These are phyloP conservation scores for Phialophora macrospora DNA, from an alignment of 2,329 filamentous ascomycete species.

Conservation along the genomic window DNA sequence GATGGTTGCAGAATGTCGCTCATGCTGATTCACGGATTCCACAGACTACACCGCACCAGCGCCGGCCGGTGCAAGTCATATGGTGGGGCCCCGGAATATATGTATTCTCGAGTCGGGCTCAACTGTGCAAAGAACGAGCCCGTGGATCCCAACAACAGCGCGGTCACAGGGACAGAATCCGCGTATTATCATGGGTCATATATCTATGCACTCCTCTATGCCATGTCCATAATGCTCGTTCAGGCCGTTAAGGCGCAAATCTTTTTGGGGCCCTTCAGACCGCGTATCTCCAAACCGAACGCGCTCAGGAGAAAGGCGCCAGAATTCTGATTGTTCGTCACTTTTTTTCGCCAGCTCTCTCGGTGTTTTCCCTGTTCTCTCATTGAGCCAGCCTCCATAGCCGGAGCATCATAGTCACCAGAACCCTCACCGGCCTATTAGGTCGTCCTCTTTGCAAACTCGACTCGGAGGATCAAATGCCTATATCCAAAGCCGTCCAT, in stretches of 20 bases:
- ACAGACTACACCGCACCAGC: background rate
- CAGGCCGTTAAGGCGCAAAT: background rate
- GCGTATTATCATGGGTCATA: background rate
- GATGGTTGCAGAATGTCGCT: background rate
- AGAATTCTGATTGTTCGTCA: background rate
- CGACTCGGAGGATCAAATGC: conserved; percentile 58
- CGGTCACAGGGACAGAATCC: background rate
- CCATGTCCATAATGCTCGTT: conserved; percentile 4
- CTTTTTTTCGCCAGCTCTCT: background rate
- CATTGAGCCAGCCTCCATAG: background rate
- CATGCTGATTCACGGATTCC: background rate
- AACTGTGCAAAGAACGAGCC: background rate
- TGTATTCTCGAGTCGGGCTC: background rate
- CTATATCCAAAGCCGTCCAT: conserved; percentile 82
- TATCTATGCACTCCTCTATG: conserved; percentile 2
- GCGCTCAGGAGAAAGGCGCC: background rate
- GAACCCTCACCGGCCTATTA: conserved; percentile 7
- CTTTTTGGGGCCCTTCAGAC: background rate
- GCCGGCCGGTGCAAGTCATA: background rate
- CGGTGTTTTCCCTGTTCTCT: background rate
- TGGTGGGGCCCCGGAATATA: background rate
- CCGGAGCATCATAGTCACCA: background rate
- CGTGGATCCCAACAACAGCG: background rate
- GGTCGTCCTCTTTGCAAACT: conserved; percentile 55
- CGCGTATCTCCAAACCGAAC: background rate